Evolutionary conservation across 2,329 filamentous ascomycete species (phyloP), one percentile per base, ranked within the genome.

Genomic region (Thyridium curvatum): DNA sequence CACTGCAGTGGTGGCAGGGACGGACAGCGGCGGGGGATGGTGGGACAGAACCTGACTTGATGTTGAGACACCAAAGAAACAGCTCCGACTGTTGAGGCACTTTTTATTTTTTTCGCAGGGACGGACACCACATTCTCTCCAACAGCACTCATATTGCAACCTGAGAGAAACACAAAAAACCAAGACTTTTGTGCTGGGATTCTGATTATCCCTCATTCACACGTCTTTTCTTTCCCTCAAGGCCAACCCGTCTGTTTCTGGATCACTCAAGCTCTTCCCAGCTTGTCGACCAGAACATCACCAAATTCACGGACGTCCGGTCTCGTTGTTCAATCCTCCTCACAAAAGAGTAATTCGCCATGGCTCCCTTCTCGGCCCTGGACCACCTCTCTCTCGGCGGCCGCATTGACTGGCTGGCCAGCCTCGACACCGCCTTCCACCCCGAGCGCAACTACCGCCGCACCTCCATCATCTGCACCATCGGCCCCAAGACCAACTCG

Each of bases 401-500:
- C 59, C 76, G 75, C 64, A 77, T 83, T 51, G 71, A 74, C 58
- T 83, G 79, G 79, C 69, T 82, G 46, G 70, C 77, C 46, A 65
- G 67, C 46, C 86, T 98, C 60, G 84, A 96, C 73, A 96, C 91
- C 50, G 86, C 93, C 61, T 89, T 84, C 71, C 74, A 78, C 54
- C 90, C 91, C 41, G 77, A 83, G 56, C 86, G 84, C 68, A 90
- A 94, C 74, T 94, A 93, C 70, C 88, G 93, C 59, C 84, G 93
- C 53, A 95, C 91, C 47, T 95, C 90, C 60, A 98, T 98, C 72
- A 96, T 98, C 69, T 89, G 91, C 74, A 97, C 93, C 56, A 97
- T 98, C 63, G 93, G 93, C 47, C 93, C 93, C 62, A 98, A 97
- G 83, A 98, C 93, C 55, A 98, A 98, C 77, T 94, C 88, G 30